A percentile compares a stretch with the other conserved stretches of the same genome.
Evolutionary conservation across 139 green algal genomes (phyloP).

Genomic region (Penium margaritaceum): DNA sequence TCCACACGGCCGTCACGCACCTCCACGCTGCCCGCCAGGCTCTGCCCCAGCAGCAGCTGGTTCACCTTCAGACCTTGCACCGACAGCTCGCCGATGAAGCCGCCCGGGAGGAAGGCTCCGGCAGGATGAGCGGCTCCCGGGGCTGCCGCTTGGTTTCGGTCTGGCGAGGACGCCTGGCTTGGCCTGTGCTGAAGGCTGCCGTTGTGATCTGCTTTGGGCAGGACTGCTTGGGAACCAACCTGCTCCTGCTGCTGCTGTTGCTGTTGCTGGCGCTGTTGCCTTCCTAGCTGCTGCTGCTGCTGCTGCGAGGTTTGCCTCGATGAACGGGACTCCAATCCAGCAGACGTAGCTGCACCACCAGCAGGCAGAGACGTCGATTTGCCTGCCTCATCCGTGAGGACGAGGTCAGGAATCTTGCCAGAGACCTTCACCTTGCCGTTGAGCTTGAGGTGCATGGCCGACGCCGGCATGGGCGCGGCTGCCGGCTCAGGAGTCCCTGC

Average conservation of each 20-base stretch:
- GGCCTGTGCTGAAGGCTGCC: no score
- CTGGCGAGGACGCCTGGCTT: no score
- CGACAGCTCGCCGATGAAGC: constrained; percentile 5
- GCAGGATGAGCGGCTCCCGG: not conserved
- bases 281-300: not conserved
- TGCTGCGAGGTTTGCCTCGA: no score
- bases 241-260: constrained; percentile 16
- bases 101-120: not conserved
- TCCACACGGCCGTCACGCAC: not conserved
- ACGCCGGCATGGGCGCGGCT: not conserved
- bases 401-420: not conserved
- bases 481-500: constrained; percentile 12
- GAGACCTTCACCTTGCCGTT: constrained; percentile 29
- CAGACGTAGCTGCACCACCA: not conserved
- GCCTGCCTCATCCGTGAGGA: not conserved
- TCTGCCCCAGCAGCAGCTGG: constrained; percentile 23
- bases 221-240: no score
- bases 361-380: no score
- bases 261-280: no score
- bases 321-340: no score
- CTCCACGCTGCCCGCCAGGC: constrained; percentile 8
- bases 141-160: no score
- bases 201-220: no score
- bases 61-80: constrained; percentile 32
- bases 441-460: constrained; percentile 17